These are phyloP conservation scores for Acanthamoeba lenticulata DNA, from an alignment of 208 protist genomes.

Conservation along the genomic window DNA sequence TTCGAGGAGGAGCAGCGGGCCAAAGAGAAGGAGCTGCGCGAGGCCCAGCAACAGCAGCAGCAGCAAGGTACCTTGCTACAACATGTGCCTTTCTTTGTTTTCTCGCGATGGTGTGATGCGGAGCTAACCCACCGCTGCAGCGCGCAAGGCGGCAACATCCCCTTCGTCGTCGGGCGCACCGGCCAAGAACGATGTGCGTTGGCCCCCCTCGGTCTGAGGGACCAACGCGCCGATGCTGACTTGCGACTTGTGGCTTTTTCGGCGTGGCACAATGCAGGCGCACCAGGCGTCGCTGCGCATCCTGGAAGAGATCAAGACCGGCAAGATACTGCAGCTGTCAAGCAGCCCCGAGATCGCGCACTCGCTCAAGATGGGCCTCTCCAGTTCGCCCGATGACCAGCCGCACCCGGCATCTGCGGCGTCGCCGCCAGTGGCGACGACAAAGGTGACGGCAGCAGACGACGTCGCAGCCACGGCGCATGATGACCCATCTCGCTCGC, in stretches of 20 bases:
- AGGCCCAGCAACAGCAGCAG: not conserved
- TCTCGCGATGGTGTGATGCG: not conserved
- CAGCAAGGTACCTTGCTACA: not conserved
- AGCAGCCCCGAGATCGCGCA: conserved; percentile 1
- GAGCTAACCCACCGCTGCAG: not conserved
- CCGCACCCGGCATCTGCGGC: not conserved
- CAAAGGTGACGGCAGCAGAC: not conserved
- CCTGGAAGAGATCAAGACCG: conserved; percentile 15
- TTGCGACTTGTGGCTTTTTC: not conserved
- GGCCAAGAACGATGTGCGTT: not conserved
- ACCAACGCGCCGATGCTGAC: too few relatives aligned
- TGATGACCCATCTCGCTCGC: not conserved
- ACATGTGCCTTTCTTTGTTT: not conserved
- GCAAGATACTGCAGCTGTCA: conserved; percentile 36
- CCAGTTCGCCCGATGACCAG: not conserved
- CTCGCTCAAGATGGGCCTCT: not conserved
- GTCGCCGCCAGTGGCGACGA: not conserved
- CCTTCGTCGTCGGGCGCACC: not conserved
- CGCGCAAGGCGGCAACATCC: not conserved
- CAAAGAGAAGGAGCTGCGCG: not conserved
- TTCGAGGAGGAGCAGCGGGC: not conserved
- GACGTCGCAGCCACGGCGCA: not conserved
- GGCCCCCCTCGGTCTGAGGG: not conserved
- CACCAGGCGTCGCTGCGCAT: not conserved
- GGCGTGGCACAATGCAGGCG: not conserved